Base-by-base conservation (phyloP, 2,329 filamentous ascomycete species). In the Arthrobotrys conoides region DNA sequence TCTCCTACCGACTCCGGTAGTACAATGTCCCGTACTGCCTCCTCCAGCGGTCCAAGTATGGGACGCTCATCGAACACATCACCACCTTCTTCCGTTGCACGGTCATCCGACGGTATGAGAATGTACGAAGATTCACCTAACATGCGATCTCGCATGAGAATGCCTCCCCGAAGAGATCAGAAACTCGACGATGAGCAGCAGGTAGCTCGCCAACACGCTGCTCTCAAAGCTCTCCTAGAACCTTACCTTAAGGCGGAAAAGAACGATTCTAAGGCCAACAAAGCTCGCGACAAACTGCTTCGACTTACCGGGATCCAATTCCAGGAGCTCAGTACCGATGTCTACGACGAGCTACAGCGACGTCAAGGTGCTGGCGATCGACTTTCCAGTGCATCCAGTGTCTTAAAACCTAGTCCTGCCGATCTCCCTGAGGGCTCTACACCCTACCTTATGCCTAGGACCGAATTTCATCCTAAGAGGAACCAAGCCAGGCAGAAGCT, bases 401-500 rank as follows among this genome's bases (percentile, higher is more conserved):
- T 75, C 71, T 48, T 68, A 86, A 89, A 79, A 86, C 86, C 69
- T 86, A 87, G 16, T 86, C 88, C 79, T 22, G 86, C 87, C 24
- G 85, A 85, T 20, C 87, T 87, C 41, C 80, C 80, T 12, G 80
- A 82, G 59, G 87, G 86, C 80, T 84, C 83, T 57, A 85, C 93
- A 1, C 86, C 89, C 12, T 96, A 90, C 83, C 88, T 99, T 5
- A 86, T 93, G 24, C 93, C 96, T n/a, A 93, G 95, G 84, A 89
- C 91, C 80, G 91, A 90, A 80, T 98, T 98, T 85, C 96, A 99
- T 84, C 94, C 94, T 1, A 99, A 98, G 85, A 91, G 96, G 80
- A 99, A 99, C 83, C 94, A 98, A 84, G 96, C 96, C n/a, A 90
- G 96, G 48, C 94, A 97, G 85, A 96, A 97, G 84, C 89, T 99